Evolutionary conservation across 441 rosid species (phyloP).

Genomic region (Eruca vesicaria): DNA sequence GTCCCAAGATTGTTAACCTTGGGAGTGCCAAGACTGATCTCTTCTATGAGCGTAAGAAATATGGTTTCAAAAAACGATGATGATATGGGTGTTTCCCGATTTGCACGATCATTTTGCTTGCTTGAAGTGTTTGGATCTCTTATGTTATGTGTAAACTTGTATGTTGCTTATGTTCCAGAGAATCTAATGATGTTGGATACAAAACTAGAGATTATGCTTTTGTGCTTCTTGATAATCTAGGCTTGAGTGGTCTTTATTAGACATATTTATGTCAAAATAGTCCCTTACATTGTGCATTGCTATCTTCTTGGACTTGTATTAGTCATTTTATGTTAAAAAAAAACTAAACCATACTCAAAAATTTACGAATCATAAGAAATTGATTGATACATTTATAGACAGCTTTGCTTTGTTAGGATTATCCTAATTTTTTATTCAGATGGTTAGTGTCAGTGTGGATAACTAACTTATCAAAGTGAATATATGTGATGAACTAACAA

Average conservation of each 20-base stretch:
- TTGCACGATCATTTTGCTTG: background rate
- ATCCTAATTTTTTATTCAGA: background rate
- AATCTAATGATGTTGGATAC: constrained; percentile 7
- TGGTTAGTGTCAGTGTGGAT: background rate
- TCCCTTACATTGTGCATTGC: too few relatives aligned
- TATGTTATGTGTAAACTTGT: constrained; percentile 22
- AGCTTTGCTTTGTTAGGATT: too few relatives aligned
- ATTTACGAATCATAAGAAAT: too few relatives aligned
- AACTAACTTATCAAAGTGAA: background rate
- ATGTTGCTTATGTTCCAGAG: constrained; percentile 1
- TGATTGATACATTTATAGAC: too few relatives aligned
- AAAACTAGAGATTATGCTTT: background rate
- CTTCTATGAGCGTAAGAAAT: constrained; percentile 82
- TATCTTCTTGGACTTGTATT: too few relatives aligned
- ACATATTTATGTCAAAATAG: too few relatives aligned
- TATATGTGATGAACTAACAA: background rate
- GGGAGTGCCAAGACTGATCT: constrained; percentile 88
- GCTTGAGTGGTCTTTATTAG: background rate
- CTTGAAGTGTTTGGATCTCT: constrained; percentile 7
- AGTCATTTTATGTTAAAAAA: too few relatives aligned
- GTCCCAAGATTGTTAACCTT: constrained; percentile 79
- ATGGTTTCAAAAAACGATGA: constrained; percentile 70
- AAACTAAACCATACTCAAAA: too few relatives aligned
- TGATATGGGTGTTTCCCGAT: background rate
- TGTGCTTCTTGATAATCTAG: constrained; percentile 9